Conservation (phyloP, 2,329 filamentous ascomycete species). For the Colletotrichum sojae region DNA sequence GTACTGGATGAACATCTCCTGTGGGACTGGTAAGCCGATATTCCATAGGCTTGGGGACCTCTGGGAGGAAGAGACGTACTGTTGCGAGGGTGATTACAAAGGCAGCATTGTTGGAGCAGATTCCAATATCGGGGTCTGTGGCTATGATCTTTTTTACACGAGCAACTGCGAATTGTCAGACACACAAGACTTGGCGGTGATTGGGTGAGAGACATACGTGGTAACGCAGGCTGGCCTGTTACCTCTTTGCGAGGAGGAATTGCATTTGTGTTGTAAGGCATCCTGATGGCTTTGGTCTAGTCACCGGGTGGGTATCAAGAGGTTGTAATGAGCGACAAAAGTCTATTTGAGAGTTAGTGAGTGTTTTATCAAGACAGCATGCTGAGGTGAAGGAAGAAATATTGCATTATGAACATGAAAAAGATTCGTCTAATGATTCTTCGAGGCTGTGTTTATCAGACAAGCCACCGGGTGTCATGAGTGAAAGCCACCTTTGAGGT, state of each 20-base stretch:
- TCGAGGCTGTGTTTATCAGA: no score
- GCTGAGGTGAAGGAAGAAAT: no score
- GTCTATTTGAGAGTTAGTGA: conserved; percentile 19
- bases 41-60: background rate
- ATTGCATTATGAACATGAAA: no score
- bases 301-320: background rate
- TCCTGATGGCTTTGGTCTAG: conserved; percentile 53
- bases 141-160: conserved; percentile 96
- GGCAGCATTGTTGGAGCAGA: conserved; percentile 93
- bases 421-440: no score
- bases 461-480: no score
- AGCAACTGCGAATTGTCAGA: conserved; percentile 73
- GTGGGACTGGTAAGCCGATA: background rate
- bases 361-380: conserved; percentile 31
- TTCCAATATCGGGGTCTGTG: conserved; percentile 85
- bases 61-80: conserved; percentile 60
- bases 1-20: conserved; percentile 97
- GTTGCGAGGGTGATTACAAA: conserved; percentile 95
- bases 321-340: background rate
- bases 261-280: conserved; percentile 92
- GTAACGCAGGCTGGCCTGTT: conserved; percentile 87
- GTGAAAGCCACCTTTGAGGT: no score
- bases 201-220: conserved; percentile 70
- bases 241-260: conserved; percentile 86
- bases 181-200: background rate